A percentile compares a stretch with the other conserved stretches of the same genome.
Evolutionary conservation across 2,329 filamentous ascomycete genomes (phyloP).

Genomic region (Fusarium ramigenum): DNA sequence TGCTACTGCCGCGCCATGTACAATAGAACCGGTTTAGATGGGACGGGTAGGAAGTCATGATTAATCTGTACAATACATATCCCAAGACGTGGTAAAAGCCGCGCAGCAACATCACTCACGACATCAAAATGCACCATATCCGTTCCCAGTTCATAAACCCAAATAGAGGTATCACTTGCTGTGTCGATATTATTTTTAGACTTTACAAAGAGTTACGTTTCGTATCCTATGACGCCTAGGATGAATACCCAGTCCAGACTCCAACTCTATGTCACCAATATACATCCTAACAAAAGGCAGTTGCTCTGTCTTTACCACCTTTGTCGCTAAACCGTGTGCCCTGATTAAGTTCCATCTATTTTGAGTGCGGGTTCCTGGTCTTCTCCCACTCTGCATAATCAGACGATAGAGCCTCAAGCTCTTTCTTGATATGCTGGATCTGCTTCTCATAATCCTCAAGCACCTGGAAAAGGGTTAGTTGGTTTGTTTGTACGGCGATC

Average conservation of each 20-base stretch:
- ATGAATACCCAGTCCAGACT: constrained; percentile 36
- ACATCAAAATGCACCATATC: constrained; percentile 6
- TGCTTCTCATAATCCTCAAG: constrained; percentile 85
- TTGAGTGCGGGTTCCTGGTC: constrained; percentile 54
- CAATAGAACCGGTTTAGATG: constrained; percentile 35
- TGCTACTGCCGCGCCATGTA: constrained; percentile 31
- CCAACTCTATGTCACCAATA: constrained; percentile 33
- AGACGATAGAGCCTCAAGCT: constrained; percentile 70
- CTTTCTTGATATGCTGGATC: constrained; percentile 77
- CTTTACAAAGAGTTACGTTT: constrained; percentile 28
- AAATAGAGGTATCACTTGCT: constrained; percentile 8
- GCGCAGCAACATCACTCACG: constrained; percentile 28
- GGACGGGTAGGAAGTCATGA: constrained; percentile 36
- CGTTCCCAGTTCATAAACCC: neutral
- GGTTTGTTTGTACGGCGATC: neutral
- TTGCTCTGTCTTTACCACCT: constrained; percentile 2
- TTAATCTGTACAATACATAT: constrained; percentile 40
- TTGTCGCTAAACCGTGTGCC: neutral
- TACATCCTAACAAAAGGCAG: constrained; percentile 29
- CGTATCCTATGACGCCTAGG: constrained; percentile 35
- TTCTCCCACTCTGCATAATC: constrained; percentile 67
- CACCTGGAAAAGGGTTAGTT: constrained; percentile 60
- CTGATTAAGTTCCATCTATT: constrained; percentile 38
- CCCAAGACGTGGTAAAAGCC: constrained; percentile 21
- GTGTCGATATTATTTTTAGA: constrained; percentile 16